Conservation (phyloP, 345 rosid genomes). For the Brassica nigra region DNA sequence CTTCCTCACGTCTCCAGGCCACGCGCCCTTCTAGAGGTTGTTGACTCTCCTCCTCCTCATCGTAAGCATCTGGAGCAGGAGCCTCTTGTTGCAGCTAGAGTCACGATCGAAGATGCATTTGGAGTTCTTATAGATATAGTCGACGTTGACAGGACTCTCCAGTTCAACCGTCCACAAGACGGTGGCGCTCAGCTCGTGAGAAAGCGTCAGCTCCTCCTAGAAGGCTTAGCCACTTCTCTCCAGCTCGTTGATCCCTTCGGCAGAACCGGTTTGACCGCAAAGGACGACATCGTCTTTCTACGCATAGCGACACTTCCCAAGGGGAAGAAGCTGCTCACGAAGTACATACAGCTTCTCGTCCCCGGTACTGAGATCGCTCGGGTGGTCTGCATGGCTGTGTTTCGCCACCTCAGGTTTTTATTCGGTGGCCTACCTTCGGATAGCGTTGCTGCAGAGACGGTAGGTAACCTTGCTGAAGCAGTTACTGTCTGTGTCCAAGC, state of each 20-base stretch:
- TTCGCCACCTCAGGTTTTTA: slow-evolving; percentile 87
- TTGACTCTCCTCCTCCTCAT: slow-evolving; percentile 57
- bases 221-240: slow-evolving; percentile 84
- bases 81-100: slow-evolving; percentile 96
- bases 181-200: slow-evolving; percentile 78
- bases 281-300: slow-evolving; percentile 81
- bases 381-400: slow-evolving; percentile 86
- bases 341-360: slow-evolving; percentile 70
- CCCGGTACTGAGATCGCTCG: slow-evolving; percentile 89
- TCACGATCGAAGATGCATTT: slow-evolving; percentile 81
- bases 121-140: slow-evolving; percentile 78
- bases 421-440: slow-evolving; percentile 83
- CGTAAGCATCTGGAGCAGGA: slow-evolving; percentile 83
- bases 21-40: slow-evolving; percentile 71
- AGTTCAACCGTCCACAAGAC: slow-evolving; percentile 72
- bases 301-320: slow-evolving; percentile 79
- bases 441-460: slow-evolving; percentile 63
- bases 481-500: slow-evolving; percentile 65
- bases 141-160: slow-evolving; percentile 80
- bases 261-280: slow-evolving; percentile 57
- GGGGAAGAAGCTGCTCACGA: slow-evolving; percentile 71
- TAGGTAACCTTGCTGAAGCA: slow-evolving; percentile 58
- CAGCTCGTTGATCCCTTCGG: slow-evolving; percentile 93
- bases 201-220: slow-evolving; percentile 70
- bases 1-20: slow-evolving; percentile 65